Conservation (phyloP, 2,329 filamentous ascomycete genomes). For the Stromatinia cepivora region DNA sequence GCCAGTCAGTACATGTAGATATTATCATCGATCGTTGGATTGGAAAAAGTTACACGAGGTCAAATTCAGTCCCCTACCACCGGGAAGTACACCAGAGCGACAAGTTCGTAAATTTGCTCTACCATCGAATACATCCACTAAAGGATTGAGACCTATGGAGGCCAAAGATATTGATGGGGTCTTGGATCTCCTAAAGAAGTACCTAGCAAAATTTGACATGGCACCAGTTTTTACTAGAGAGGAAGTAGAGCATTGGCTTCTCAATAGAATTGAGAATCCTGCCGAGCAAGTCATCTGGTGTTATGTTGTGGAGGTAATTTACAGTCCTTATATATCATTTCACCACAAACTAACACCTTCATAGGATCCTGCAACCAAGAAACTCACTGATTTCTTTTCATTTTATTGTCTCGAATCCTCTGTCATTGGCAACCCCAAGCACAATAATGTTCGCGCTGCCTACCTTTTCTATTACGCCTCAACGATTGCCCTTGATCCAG, state of each 20-base stretch:
- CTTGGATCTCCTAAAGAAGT: constrained; percentile 70
- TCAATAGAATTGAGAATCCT: constrained; percentile 66
- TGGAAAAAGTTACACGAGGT: constrained; percentile 96
- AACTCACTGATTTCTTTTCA: constrained; percentile 94
- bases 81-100: constrained; percentile 77
- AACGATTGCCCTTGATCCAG: constrained; percentile 67
- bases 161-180: constrained; percentile 76
- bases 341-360: neutral
- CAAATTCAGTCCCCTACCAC: constrained; percentile 86
- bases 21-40: constrained; percentile 91
- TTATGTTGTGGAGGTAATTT: constrained; percentile 78
- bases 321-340: neutral
- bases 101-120: constrained; percentile 86
- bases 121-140: constrained; percentile 69
- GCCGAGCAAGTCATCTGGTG: constrained; percentile 87
- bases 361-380: constrained; percentile 62
- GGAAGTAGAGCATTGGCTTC: constrained; percentile 85
- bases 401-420: constrained; percentile 96
- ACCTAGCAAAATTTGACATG: constrained; percentile 78
- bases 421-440: constrained; percentile 78
- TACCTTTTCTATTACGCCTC: constrained; percentile 98
- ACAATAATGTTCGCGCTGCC: constrained; percentile 79
- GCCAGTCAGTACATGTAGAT: constrained; percentile 88
- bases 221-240: constrained; percentile 76
- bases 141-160: constrained; percentile 79